phyloP scores from a whole-genome alignment of 1,284 basidiomycete species.

The Rhodotorula sp. region DNA sequence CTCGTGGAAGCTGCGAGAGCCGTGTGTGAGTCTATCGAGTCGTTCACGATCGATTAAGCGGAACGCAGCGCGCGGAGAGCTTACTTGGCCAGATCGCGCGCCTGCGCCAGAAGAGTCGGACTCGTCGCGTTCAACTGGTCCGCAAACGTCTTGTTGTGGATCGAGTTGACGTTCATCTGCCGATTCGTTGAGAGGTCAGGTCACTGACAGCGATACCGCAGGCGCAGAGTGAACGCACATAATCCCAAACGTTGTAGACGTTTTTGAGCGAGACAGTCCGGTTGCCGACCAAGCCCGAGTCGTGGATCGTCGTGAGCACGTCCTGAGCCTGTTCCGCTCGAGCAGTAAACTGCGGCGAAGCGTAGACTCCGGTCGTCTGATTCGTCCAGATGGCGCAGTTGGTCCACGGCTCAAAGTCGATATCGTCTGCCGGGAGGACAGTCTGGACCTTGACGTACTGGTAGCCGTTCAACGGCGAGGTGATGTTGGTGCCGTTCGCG shows the following conservation, averaged over 20 bases:
- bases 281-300: slow-evolving; percentile 62
- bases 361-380: slow-evolving; percentile 42
- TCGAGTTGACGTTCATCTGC: slow-evolving; percentile 65
- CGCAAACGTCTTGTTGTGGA: slow-evolving; percentile 73
- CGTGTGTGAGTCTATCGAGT: too few relatives aligned
- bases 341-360: slow-evolving; percentile 56
- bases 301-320: slow-evolving; percentile 65
- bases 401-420: slow-evolving; percentile 62
- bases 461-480: slow-evolving; percentile 71
- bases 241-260: slow-evolving; percentile 63
- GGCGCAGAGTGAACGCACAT: background rate
- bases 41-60: background rate
- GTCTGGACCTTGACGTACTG: slow-evolving; percentile 58
- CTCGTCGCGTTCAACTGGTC: slow-evolving; percentile 63
- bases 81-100: slow-evolving; percentile 27
- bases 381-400: slow-evolving; percentile 48
- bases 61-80: background rate
- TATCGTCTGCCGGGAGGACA: slow-evolving; percentile 74
- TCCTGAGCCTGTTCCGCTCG: slow-evolving; percentile 58
- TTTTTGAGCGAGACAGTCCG: slow-evolving; percentile 66
- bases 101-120: background rate
- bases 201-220: too few relatives aligned
- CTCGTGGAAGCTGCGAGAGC: slow-evolving; percentile 65
- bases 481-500: slow-evolving; percentile 70
- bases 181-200: slow-evolving; percentile 50